Evolutionary conservation across 768 basidiomycete species (phyloP), one percentile per base, ranked within the genome.

Genomic region (Lactifluus volemus): DNA sequence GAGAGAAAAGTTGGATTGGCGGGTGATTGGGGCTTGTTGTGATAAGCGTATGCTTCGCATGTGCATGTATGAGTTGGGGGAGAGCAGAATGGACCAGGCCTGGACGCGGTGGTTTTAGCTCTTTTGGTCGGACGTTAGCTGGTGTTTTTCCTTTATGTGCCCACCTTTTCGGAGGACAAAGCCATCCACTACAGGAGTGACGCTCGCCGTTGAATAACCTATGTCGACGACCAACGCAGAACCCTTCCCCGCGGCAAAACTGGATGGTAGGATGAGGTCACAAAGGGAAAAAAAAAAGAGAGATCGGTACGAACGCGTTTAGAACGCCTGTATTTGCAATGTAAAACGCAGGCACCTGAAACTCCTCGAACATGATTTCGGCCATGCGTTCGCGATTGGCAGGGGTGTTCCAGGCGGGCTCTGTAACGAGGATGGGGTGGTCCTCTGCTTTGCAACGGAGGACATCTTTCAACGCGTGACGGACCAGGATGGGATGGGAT

Each of bases 351-450:
- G 97, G 96, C 7, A 88, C 88, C 50, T 90, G 78, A 67, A 97
- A 96, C 67, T 96, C 88, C 73, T 99, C 97, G 68, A 98, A 98
- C 85, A 97, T 90, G 50, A 97, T 89, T 75, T 98, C 93, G 11
- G 93, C 90, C 87, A 98, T 90, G 57, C 88, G 82, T 76, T 98
- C 93, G 61, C 96, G 78, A 70, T 97, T 92, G n/a, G 85, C 85
- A 21, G 85, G 78, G 0, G 92, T 91, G 71, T 98, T 98, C 97
- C 97, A 99, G 3, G 94, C 86, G 7, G 94, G 89, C 71, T 99
- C 97, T 0, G 97, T 98, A 8, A 94, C 82, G 45, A 99, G 82
- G 47, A 98, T 74, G 1, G 97, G 97, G 69, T 97, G 95, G 67
- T 98, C 92, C 5, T 85, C 75, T 3, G 91, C 79, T 65, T 84